Conservation (phyloP, 108 stramenopile genomes). For the Discostella stelligeroides region DNA sequence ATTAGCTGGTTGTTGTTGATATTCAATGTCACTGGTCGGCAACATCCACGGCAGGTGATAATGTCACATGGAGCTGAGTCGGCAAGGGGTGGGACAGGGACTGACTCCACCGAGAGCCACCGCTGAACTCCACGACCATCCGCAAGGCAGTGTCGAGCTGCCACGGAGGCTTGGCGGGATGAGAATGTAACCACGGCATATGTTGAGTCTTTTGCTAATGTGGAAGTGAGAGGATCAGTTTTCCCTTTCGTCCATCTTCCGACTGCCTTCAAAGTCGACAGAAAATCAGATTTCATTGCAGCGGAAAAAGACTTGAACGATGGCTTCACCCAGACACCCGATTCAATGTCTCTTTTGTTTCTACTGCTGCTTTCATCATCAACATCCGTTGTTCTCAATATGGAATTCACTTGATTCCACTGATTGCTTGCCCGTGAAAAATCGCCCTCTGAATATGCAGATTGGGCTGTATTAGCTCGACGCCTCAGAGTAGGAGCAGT, state of each 20-base stretch:
- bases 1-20: constrained; percentile 76
- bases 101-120: constrained; percentile 61
- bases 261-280: constrained; percentile 24
- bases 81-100: constrained; percentile 85
- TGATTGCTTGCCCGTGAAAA: constrained; percentile 28
- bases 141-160: constrained; percentile 77
- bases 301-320: constrained; percentile 21
- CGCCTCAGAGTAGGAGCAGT: constrained; percentile 40
- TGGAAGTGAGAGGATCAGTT: constrained; percentile 31
- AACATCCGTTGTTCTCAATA: constrained; percentile 25
- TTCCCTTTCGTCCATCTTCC: constrained; percentile 46
- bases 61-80: constrained; percentile 82
- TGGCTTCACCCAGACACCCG: constrained; percentile 48
- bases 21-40: constrained; percentile 86
- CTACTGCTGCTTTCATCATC: constrained; percentile 17
- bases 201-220: constrained; percentile 69
- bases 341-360: constrained; percentile 29
- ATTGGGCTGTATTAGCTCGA: constrained; percentile 36
- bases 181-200: constrained; percentile 91
- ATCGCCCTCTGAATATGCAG: constrained; percentile 24
- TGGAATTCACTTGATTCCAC: constrained; percentile 51
- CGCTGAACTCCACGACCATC: constrained; percentile 80
- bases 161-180: constrained; percentile 85
- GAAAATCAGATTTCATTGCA: constrained; percentile 11
- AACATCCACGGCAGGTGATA: constrained; percentile 79